phyloP scores from a whole-genome alignment of 306 rosid genomes.

The Gillenia trifoliata region DNA sequence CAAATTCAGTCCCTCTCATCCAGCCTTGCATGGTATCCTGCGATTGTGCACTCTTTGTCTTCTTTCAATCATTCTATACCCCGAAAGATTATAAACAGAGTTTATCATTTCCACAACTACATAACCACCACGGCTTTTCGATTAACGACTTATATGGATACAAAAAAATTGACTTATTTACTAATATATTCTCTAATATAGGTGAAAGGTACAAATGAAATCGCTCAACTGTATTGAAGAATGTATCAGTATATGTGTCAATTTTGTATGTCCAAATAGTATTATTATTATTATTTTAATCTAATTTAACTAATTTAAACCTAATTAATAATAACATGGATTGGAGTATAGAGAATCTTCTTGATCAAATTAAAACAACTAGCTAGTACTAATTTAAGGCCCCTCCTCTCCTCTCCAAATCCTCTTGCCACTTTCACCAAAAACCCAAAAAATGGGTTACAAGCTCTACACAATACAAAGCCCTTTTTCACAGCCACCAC shows the following conservation, averaged over 20 bases:
- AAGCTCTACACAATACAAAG: not conserved
- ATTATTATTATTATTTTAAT: conserved; percentile 14
- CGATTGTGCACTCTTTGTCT: conserved; percentile 30
- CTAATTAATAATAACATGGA: not conserved
- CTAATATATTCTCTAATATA: too few relatives aligned
- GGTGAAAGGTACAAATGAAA: too few relatives aligned
- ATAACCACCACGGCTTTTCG: conserved; percentile 42
- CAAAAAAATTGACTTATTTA: too few relatives aligned
- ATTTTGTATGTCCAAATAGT: too few relatives aligned
- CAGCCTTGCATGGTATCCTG: not conserved
- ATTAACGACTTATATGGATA: conserved; percentile 32
- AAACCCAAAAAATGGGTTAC: conserved; percentile 3
- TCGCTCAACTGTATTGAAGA: too few relatives aligned
- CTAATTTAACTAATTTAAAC: not conserved
- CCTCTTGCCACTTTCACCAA: not conserved
- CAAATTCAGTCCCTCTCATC: conserved; percentile 21
- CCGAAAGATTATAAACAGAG: not conserved
- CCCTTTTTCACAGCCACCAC: conserved; percentile 18
- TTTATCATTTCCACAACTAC: conserved; percentile 16
- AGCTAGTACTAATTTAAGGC: not conserved
- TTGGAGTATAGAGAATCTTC: not conserved
- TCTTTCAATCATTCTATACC: conserved; percentile 18
- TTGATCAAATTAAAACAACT: not conserved
- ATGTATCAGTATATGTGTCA: too few relatives aligned
- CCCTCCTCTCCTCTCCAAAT: not conserved